Evolutionary conservation across 2,329 filamentous ascomycete genomes (phyloP), one percentile per base, ranked within the genome.

Genomic region (Sphaceloma murrayae): DNA sequence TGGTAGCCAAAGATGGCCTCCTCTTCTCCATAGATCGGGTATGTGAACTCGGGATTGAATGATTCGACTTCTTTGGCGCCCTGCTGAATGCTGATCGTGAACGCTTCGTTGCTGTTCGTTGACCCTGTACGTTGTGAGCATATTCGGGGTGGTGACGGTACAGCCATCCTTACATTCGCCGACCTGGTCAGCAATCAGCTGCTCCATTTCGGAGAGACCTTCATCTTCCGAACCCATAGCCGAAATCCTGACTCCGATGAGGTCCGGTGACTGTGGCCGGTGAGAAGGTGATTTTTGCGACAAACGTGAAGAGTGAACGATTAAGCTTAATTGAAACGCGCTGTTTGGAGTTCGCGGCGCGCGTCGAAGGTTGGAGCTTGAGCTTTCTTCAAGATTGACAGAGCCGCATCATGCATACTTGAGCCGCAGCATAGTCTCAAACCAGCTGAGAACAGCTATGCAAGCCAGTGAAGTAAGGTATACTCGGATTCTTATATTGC

Each of bases 1-100:
- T 86, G 80, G 69, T 95, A 94, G 27, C 89, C 89, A 55, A 94
- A 88, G 51, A 96, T 89, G 21, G 74, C 75, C 63, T 98, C 87
- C 6, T 91, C 81, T n/a, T 96, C 82, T 56, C 86, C 86, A 54
- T 96, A 95, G 51, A 98, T 82, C 1, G 85, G 70, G 62, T 96
- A 94, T 13, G 89, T 95, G 61, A 88, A 93, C 57, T 77, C 75
- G 0, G 91, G 93, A 49, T 85, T 73, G 62, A 98, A 96, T 19
- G 75, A 53, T 72, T 74, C 54, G 74, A 76, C 74, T 58, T 51
- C 29, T 13, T 67, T 61, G 4, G 67, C 63, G 8, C 74, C 68
- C 30, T 67, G 66, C 13, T 76, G 65, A 26, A 84, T 69, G 43
- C 74, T 76, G 54, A 86, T 70, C 43, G 66, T 68, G 53, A 83